phyloP scores from a whole-genome alignment of 805 yeast species.

The Nakazawaea ishiwadae region DNA sequence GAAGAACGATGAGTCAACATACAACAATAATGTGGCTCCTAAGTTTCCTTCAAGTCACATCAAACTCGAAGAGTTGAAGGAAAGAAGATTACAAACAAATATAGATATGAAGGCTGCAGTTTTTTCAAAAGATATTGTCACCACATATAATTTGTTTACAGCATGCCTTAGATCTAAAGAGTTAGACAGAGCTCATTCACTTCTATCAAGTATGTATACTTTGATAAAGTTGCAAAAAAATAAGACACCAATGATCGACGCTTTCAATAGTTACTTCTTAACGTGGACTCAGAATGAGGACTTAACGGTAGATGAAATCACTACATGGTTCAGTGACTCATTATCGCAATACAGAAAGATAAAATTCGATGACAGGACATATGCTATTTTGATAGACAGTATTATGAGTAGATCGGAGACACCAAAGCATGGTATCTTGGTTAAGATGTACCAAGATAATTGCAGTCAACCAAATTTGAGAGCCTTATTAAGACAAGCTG shows the following conservation, averaged over 20 bases:
- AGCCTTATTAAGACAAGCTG: constrained; percentile 42
- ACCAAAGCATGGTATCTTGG: constrained; percentile 2
- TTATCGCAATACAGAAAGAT: constrained; percentile 24
- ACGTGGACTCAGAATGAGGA: constrained; percentile 35
- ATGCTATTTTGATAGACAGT: constrained; percentile 53
- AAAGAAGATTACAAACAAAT: neutral
- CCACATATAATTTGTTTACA: constrained; percentile 73
- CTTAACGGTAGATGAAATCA: constrained; percentile 36
- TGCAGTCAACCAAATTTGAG: constrained; percentile 13
- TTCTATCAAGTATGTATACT: constrained; percentile 57
- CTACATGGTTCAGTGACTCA: constrained; percentile 34
- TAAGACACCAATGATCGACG: constrained; percentile 12
- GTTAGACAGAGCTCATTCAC: constrained; percentile 63
- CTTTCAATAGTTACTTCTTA: constrained; percentile 13
- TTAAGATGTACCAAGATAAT: constrained; percentile 5
- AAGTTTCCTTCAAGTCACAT: no score
- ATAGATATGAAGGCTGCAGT: constrained; percentile 1
- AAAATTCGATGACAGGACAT: constrained; percentile 49
- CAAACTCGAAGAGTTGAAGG: no score
- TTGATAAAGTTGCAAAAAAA: constrained; percentile 6
- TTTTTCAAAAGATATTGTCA: constrained; percentile 53
- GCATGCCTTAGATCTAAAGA: constrained; percentile 68
- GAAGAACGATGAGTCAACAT: neutral
- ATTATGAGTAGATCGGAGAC: constrained; percentile 14
- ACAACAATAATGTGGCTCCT: no score